Base-by-base conservation (phyloP, 176 grass and related monocot genomes). In the Oryza rufipogon region DNA sequence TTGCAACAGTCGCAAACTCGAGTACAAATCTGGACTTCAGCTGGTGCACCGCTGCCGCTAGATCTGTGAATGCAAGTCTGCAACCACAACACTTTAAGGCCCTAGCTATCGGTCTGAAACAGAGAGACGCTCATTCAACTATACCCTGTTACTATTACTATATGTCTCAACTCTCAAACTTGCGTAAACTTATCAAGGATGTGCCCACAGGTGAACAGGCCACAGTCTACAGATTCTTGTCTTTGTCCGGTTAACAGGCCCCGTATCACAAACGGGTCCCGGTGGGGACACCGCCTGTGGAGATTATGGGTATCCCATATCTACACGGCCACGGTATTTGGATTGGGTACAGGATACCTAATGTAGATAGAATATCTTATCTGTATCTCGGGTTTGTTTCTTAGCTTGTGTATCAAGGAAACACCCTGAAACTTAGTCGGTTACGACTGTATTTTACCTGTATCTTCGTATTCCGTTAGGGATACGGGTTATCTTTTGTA, bases 1-100 rank as follows among this genome's bases (percentile, higher is more conserved):
- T 17, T 16, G 70, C 3, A 32, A 75, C 70, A 81, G 78, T 45
- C 0, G n/a, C 32, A 7, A 74, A 80, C 44, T 80, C 77, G n/a
- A 80, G 84, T 80, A 32, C 30, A 32, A 3, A 32, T 32, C 30
- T 32, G 30, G 30, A 32, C 30, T 32, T 32, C 30, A 32, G 30
- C n/a, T 63, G 58, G 20, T 23, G 58, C 58, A 63, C 58, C n/a
- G 6, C 58, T 51, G 42, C 84, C 54, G 33, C 23, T 15, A 6
- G n/a, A 71, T 13, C 4, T 5, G 69, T 45, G 66, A 30, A 41
- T 41, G 39, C 39, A 41, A 41, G 39, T 41, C 77, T 32, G 63
- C 77, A 16, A 67, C 77, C 64, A 63, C 19, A 39, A 63, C 66
- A 4, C 11, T 28, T 25, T 17, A 56, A 56, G 52, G 6, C 23